Percentiles rank a stretch among this genome's conserved stretches.
Conservation (phyloP, 1,139 yeast species). For the Diutina sp. region DNA sequence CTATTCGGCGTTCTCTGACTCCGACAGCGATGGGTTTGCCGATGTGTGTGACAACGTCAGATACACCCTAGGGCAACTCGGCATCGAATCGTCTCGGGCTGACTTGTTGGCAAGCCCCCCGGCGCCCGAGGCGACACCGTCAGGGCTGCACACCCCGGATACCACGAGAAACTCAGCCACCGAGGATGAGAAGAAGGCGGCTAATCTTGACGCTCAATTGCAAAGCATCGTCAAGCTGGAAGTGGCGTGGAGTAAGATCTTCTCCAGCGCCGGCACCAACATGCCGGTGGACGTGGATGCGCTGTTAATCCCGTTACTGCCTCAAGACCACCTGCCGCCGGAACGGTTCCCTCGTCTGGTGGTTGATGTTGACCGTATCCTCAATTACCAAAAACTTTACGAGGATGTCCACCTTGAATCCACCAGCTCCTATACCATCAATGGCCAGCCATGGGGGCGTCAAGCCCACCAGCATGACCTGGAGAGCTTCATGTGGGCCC, state of each 20-base stretch:
- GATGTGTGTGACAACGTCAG: neutral
- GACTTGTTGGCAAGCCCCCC: neutral
- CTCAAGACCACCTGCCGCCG: neutral
- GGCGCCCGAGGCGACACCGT: neutral
- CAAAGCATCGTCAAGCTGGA: neutral
- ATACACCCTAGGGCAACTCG: neutral
- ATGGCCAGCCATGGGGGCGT: neutral
- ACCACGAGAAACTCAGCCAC: neutral
- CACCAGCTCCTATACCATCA: neutral
- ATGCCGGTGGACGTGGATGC: neutral
- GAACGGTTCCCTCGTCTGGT: neutral
- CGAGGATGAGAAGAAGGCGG: neutral
- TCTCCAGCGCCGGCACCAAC: neutral
- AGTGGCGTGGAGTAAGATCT: neutral
- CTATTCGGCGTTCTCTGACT: neutral
- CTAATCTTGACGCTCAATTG: neutral
- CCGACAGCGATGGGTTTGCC: neutral
- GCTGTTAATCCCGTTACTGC: neutral
- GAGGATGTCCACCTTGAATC: neutral
- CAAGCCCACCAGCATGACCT: neutral
- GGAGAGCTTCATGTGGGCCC: neutral
- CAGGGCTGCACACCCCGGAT: neutral
- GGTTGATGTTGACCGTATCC: neutral
- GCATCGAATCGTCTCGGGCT: neutral
- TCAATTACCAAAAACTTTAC: neutral